Evolutionary conservation across 1,284 basidiomycete species (phyloP).

Genomic region (Cryptococcus sp.): DNA sequence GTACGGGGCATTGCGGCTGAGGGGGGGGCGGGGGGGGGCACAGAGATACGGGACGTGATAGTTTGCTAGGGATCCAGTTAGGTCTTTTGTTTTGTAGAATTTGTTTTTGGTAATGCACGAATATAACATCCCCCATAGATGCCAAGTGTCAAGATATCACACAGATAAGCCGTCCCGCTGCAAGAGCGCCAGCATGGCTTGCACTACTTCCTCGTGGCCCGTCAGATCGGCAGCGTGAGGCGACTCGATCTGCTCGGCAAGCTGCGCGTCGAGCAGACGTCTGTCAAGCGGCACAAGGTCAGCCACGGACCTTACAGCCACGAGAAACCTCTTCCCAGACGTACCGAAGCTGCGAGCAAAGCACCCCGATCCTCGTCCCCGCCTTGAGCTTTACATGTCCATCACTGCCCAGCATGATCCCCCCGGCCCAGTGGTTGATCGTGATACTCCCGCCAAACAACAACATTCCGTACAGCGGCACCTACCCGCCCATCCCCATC

Average conservation of each 20-base stretch:
- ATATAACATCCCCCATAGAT: background rate
- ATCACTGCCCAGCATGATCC: constrained; percentile 61
- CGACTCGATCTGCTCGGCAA: constrained; percentile 55
- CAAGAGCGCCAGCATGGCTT: constrained; percentile 68
- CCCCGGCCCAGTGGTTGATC: constrained; percentile 73
- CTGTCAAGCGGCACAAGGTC: constrained; percentile 8
- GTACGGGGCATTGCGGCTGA: background rate
- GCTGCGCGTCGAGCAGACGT: constrained; percentile 66
- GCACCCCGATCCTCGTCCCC: constrained; percentile 80
- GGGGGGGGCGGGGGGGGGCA: background rate
- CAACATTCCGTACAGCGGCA: constrained; percentile 78
- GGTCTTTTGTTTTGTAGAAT: constrained; percentile 1
- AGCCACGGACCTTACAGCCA: background rate
- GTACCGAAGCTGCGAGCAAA: constrained; percentile 78
- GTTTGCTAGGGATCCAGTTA: background rate
- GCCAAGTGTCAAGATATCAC: background rate
- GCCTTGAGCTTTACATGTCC: constrained; percentile 67
- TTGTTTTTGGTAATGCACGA: background rate
- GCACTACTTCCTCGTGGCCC: constrained; percentile 59
- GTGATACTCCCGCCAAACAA: constrained; percentile 77
- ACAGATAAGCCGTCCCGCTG: constrained; percentile 46
- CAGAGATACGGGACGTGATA: too few species aligned
- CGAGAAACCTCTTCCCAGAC: constrained; percentile 8
- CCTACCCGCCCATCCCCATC: constrained; percentile 50
- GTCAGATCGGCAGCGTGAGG: constrained; percentile 53